Evolutionary conservation across 1,139 yeast species (phyloP).

Genomic region (Hanseniaspora gamundiae): DNA sequence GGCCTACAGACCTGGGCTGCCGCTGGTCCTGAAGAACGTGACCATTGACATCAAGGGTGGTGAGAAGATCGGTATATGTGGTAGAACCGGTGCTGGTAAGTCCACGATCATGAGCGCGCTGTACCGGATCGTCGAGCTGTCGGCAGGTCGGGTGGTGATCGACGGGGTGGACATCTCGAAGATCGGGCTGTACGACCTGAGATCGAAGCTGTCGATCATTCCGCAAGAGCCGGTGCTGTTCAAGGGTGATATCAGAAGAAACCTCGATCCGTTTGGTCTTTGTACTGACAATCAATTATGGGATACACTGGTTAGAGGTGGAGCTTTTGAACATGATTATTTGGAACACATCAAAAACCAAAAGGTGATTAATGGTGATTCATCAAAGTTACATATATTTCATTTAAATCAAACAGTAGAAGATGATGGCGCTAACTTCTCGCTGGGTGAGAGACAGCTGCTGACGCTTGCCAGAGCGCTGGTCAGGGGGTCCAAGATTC

Average conservation of each 20-base stretch:
- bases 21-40: conserved; percentile 44
- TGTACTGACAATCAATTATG: conserved; percentile 32
- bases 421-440: conserved; percentile 64
- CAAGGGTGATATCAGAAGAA: conserved; percentile 40
- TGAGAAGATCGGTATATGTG: conserved; percentile 66
- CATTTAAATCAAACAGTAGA: conserved; percentile 54
- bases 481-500: conserved; percentile 50
- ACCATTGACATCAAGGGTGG: conserved; percentile 35
- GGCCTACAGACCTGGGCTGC: conserved; percentile 56
- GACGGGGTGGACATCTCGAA: conserved; percentile 38
- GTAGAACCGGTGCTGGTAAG: conserved; percentile 75
- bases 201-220: conserved; percentile 42
- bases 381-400: conserved; percentile 39
- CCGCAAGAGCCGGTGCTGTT: conserved; percentile 54
- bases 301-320: conserved; percentile 49
- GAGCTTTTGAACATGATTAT: conserved; percentile 38
- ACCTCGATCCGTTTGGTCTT: conserved; percentile 46
- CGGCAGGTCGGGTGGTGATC: conserved; percentile 33
- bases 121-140: conserved; percentile 38
- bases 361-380: conserved; percentile 16
- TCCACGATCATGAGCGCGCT: conserved; percentile 49
- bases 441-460: conserved; percentile 68
- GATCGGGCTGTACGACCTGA: conserved; percentile 34
- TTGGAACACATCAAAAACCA: conserved; percentile 23
- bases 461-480: conserved; percentile 67